Evolutionary conservation across 352 stramenopile genomes (phyloP), one percentile per base, ranked within the genome.

Genomic region (Pythium periplocum): DNA sequence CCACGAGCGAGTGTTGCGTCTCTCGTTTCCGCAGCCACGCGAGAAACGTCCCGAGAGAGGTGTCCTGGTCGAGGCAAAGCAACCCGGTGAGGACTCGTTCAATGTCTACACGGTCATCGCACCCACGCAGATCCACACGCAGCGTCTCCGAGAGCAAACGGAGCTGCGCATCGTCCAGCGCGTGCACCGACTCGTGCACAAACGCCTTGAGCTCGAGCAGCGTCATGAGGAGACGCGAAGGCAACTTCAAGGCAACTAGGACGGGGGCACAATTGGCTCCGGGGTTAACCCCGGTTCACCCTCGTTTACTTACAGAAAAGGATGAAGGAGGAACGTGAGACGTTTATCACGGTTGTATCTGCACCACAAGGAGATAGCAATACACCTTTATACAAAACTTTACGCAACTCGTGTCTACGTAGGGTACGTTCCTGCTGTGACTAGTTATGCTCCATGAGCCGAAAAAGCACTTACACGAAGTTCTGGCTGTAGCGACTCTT

Each of bases 11-110:
- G 12, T 64, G 43, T 3, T 4, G 2, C 1, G 60, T 41, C 17
- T 59, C 54, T n/a, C 55, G 43, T 11, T 67, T 68, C 2, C 69
- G 75, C 12, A 87, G 51, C 78, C 81, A 92, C 0, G 75, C 62
- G 37, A 92, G 66, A 45, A 92, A 92, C 4, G 83, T 71, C 4
- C 81, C 80, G 0, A 92, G 65, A 4, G 81, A 67, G 3, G 81
- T 86, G 61, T 92, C 77, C 47, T 89, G 71, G 53, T 92, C 81
- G 38, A 90, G 64, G 48, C 74, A 85, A 2, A 92, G 55, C 9
- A 92, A 56, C 0, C 77, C 75, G 1, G 75, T 78, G 12, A 92
- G 53, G 17, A 86, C 62, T 41, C 75, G 70, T 39, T 87, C 71
- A 12, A 88, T 69, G 50, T 92, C 81, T 2, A 42, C 34, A 33